Base-by-base conservation (phyloP, 176 grass and related monocot genomes). In the Aegilops sharonensis region DNA sequence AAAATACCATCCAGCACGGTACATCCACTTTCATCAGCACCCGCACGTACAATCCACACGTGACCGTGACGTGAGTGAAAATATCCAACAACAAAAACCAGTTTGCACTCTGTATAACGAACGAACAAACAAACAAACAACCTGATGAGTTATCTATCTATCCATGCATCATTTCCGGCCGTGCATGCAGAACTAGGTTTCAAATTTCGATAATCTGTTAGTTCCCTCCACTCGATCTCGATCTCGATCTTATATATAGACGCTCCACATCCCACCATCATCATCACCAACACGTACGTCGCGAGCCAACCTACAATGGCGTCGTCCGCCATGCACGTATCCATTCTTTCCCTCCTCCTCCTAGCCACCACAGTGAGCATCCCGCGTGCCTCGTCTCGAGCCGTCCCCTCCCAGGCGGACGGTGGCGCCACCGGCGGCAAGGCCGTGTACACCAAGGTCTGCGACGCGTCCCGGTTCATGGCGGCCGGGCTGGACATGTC, bases 381-480 rank as follows among this genome's bases (percentile, higher is more conserved):
- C 62, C 39, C 37, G 5, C 3, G 5, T 5, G n/a, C 9, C 48
- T 57, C 66, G 5, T 18, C 56, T 0, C 77, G 77, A 4, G 52
- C 56, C 6, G 6, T 39, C 31, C 56, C 50, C 17, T 37, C 68
- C 23, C 6, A 7, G 32, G 27, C 27, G 17, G 64, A 79, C 56
- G 62, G 63, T 5, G 64, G 43, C 40, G 42, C 80, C 2, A 54
- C 50, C 9, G 64, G 43, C 31, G 68, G 50, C 15, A 72, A 83
- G 68, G 68, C 54, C 15, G 47, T 56, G 14, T 83, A 84, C 81
- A 74, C 52, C 34, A 82, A 77, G 79, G 79, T 88, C 34, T 88
- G 86, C 86, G 79, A 82, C 32, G 43, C 61, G 32, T 1, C 59
- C 17, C n/a, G 79, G 62, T 88, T 82, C 47, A 62, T 31, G 45